phyloP scores from a whole-genome alignment of 2,329 filamentous ascomycete species.

The Fusarium pininemorale region DNA sequence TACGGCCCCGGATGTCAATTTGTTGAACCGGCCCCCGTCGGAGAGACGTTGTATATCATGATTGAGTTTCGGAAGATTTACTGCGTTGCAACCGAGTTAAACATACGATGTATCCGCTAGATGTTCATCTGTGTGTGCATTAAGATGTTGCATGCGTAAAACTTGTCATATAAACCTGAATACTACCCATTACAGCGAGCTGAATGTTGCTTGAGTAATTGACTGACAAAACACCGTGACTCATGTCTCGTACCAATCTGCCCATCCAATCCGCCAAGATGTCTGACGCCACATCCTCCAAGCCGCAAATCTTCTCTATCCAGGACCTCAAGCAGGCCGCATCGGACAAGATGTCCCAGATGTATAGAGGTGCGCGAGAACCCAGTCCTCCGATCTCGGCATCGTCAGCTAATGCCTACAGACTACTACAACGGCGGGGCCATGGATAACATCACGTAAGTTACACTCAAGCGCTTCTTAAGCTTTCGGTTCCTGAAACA shows the following conservation, averaged over 20 bases:
- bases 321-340: conserved; percentile 1
- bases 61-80: not conserved
- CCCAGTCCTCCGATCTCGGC: not conserved
- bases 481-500: not conserved
- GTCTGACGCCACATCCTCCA: not conserved
- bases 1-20: not conserved
- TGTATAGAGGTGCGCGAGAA: not conserved
- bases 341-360: conserved; percentile 1
- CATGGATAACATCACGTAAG: not conserved
- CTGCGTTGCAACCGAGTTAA: not conserved
- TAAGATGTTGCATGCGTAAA: not conserved
- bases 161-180: not conserved
- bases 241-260: not conserved
- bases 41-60: not conserved
- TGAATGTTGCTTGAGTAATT: not conserved
- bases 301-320: not conserved
- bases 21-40: not conserved
- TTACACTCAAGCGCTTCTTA: not conserved
- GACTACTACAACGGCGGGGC: not conserved
- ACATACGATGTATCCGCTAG: not conserved
- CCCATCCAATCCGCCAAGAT: not conserved
- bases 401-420: not conserved
- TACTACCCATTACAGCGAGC: too few relatives aligned
- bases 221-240: not conserved
- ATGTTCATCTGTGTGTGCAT: not conserved